Base-by-base conservation (phyloP, 73 alveolate genomes). In the Breviolum minutum region DNA sequence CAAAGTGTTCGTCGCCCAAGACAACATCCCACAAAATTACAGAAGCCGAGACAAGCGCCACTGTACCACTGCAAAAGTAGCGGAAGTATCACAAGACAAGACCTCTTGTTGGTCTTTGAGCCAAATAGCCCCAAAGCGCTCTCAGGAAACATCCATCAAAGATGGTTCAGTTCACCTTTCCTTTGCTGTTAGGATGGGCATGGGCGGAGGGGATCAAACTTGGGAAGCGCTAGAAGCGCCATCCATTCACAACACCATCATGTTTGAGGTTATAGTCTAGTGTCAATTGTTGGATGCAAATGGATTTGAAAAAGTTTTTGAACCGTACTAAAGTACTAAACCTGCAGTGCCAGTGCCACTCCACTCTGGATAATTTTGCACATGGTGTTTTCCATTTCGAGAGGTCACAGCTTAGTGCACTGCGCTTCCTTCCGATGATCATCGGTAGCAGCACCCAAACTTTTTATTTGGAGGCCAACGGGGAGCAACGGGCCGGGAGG, bases 351-450 rank as follows among this genome's bases (percentile, higher is more conserved):
- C 74, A 17, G 74, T 68, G 6, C 77, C 24, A 14, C 2, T 14
- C 24, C 8, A 0, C 77, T 22, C 4, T 6, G 77, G n/a, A 14
- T 68, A 14, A 22, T 22, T 17, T 40, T 40, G 54, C 54, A 40
- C 54, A 2, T 0, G 0, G 0, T 40, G 5, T 40, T 40, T 40
- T 40, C 54, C 54, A 40, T 40, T 40, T 40, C 54, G 54, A 40
- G 54, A 40, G 90, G 73, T 83, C 92, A 12, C 97, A 92, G 97
- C 80, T 92, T 19, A 80, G 97, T 17, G 74, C 97, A 20, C 14
- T 92, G 73, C 97, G 97, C 62, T 92, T 92, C 80, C n/a, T 92
- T 64, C 97, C 97, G 90, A 40, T 92, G 97, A 92, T 92, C 89
- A 92, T 92, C 90, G 97, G 97, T 8, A 92, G 97, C 97, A 74